These are phyloP conservation scores for Amphicarpaea edgeworthii DNA, from an alignment of 306 rosid genomes.

Conservation along the genomic window DNA sequence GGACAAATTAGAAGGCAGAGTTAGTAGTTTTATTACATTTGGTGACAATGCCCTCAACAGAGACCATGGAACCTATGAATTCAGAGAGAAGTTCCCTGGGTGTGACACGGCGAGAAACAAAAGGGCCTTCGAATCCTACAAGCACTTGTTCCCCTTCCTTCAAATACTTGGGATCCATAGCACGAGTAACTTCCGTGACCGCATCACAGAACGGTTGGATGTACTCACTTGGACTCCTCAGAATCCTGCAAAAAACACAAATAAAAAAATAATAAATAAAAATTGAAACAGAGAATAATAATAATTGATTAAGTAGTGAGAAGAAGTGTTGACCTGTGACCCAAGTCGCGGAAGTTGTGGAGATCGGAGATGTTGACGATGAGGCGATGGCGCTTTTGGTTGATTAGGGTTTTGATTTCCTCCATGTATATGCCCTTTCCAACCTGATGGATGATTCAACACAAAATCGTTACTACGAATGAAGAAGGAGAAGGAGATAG, in stretches of 20 bases:
- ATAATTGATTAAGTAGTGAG: too few species aligned
- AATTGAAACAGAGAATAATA: too few species aligned
- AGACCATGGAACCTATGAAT: constrained; percentile 96
- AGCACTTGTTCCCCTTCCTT: constrained; percentile 89
- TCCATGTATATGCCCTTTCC: constrained; percentile 80
- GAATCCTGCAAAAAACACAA: too few species aligned
- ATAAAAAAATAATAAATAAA: too few species aligned
- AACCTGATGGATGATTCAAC: constrained; percentile 43
- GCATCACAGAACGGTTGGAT: constrained; percentile 89
- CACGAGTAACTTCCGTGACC: constrained; percentile 82
- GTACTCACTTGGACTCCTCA: constrained; percentile 88
- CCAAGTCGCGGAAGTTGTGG: constrained; percentile 83
- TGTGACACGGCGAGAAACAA: constrained; percentile 88
- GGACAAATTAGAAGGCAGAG: too few species aligned
- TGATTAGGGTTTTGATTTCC: constrained; percentile 82
- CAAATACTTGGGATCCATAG: constrained; percentile 76
- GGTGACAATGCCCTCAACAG: constrained; percentile 92
- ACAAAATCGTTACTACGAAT: not conserved
- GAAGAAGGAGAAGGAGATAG: not conserved
- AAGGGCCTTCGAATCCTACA: constrained; percentile 93
- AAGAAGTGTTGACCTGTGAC: constrained; percentile 71
- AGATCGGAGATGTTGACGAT: constrained; percentile 93
- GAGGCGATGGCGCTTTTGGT: constrained; percentile 88
- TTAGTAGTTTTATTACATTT: constrained; percentile 70
- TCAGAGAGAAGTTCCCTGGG: constrained; percentile 90